Base-by-base conservation (phyloP, 306 rosid species). In the Luffa acutangula region DNA sequence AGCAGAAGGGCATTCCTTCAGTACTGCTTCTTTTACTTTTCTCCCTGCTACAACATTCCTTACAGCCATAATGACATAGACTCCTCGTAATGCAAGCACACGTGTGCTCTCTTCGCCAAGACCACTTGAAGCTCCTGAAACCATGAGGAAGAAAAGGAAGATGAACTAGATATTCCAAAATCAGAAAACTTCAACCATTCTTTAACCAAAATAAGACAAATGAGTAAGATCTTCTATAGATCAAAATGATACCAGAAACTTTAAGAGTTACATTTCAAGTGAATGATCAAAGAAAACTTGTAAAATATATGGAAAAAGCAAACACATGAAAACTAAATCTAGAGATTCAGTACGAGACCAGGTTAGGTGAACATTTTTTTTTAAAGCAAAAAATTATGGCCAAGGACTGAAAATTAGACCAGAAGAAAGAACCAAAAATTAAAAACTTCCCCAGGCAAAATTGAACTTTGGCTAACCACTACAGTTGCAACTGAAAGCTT, bases 61-160 rank as follows among this genome's bases (percentile, higher is more conserved):
- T 9, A 92, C 92, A 8, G 96, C 96, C 97, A 92, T 92, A 71
- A 89, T 89, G 60, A 92, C 95, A 87, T 90, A 93, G 75, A 90
- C 91, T 81, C 94, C 86, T 4, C 88, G 90, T 80, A 87, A 52
- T 5, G 89, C 89, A 77, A 90, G 87, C 81, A 92, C 86, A 21
- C 86, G 87, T 14, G 90, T 81, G 17, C 91, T 89, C 80, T 92
- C 92, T 70, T 78, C 71, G 39, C 96, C 97, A 78, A 92, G 87
- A 78, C 93, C 93, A 83, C 96, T 90, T 15, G 96, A 75, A 80
- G 97, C 92, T 80, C 97, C 97, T 92, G 84, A 70, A 88, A 85
- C 53, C 52, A 57, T 37, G 31, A 52, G 2, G 20, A 58, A 79
- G n/a, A 42, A 56, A 60, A 59, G 20, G 13, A 11, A 70, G 46